Conservation (phyloP, 768 basidiomycete species). For the Cystobasidium tubakii region DNA sequence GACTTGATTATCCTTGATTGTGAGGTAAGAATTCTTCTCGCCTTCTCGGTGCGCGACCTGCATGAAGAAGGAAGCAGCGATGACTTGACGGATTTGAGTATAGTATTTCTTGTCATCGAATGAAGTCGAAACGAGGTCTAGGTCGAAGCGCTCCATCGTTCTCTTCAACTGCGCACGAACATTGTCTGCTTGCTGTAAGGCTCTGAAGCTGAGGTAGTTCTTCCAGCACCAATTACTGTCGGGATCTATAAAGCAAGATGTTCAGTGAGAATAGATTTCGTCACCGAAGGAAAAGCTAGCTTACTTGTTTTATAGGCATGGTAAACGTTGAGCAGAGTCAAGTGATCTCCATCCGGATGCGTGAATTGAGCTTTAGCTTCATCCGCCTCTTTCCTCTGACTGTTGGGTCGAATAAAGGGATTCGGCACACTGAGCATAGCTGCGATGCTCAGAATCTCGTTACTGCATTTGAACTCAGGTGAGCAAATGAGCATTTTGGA, state of each 20-base stretch:
- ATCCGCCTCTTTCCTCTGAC: conserved; percentile 82
- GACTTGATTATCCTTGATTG: conserved; percentile 91
- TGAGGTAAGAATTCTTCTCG: conserved; percentile 70
- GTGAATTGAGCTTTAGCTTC: conserved; percentile 79
- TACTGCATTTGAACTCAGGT: conserved; percentile 91
- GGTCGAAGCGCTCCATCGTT: conserved; percentile 66
- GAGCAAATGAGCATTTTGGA: conserved; percentile 90
- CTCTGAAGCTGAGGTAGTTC: conserved; percentile 75
- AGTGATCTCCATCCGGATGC: conserved; percentile 92
- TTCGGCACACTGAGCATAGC: conserved; percentile 98
- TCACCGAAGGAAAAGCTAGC: too few species aligned
- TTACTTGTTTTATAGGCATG: conserved; percentile 80
- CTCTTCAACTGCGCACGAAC: conserved; percentile 82
- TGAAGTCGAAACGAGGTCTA: conserved; percentile 61
- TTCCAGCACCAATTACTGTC: conserved; percentile 87
- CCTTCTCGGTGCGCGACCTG: conserved; percentile 93
- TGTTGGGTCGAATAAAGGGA: conserved; percentile 86
- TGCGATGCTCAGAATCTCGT: conserved; percentile 88
- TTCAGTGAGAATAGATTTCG: too few species aligned
- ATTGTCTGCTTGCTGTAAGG: conserved; percentile 84
- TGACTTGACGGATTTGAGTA: conserved; percentile 67
- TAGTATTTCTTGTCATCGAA: conserved; percentile 63
- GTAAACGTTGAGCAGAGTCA: conserved; percentile 90
- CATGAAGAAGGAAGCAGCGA: conserved; percentile 96
- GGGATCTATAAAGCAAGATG: conserved; percentile 34